Base-by-base conservation (phyloP, 2,329 filamentous ascomycete genomes). In the Didymella pomorum region DNA sequence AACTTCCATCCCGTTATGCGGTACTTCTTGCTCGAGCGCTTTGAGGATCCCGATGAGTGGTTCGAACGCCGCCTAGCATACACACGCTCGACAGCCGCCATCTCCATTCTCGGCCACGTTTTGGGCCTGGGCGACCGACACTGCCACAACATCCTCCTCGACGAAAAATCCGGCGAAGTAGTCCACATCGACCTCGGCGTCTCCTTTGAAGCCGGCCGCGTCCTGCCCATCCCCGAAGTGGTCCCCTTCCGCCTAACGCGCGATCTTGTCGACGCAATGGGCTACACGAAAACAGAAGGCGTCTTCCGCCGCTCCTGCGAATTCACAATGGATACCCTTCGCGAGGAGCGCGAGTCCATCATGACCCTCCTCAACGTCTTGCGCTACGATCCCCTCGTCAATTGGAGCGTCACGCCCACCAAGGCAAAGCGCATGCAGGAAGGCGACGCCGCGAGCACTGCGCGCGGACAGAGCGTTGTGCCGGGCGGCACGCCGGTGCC, bases 321-420 rank as follows among this genome's bases (percentile, higher is more conserved):
- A 75, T 98, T 98, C 75, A 98, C 93, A 0, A 86, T 99, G 29
- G 93, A 97, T 62, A 93, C 96, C 1, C 82, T 99, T 33, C 89
- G 95, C n/a, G 91, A 96, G 69, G 95, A 99, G 75, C 91, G 91
- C 12, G 96, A 97, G 74, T 93, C 90, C 43, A 99, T 99, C 79
- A 98, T 97, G 93, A 98, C 95, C 0, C 93, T 99, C 52, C 86
- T 99, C 20, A 96, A 99, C 72, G 96, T 99, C 21, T 81, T 99
- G 58, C 90, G 96, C n/a, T 98, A 97, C 78, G 95, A 99, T 82
- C 96, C 95, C 1, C 80, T 99, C 61, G 96, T 98, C 76, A 95
- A 88, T 60, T 99, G 95, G 95, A 94, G 92, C 33, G 88, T 97
- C 55, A 95, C 91, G 11, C 86, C 87, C 0, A 76, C 88, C 16